Evolutionary conservation across 352 stramenopile genomes (phyloP).

Genomic region (Phytophthora constricta): DNA sequence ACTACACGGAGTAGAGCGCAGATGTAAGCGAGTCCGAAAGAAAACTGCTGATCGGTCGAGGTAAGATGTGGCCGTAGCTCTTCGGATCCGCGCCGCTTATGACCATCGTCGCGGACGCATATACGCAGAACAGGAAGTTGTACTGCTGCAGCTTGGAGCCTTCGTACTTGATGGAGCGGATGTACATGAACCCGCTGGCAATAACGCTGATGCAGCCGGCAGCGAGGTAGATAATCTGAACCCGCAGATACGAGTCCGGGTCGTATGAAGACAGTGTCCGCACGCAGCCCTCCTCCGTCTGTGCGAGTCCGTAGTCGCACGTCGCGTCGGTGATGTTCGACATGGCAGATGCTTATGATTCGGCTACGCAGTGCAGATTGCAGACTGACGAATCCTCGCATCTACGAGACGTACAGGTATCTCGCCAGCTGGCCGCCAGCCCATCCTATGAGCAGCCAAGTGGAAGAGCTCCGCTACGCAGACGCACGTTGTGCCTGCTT

Average conservation of each 20-base stretch:
- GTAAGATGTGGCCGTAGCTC: constrained; percentile 46
- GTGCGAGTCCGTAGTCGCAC: constrained; percentile 40
- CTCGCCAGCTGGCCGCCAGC: constrained; percentile 20
- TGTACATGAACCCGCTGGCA: constrained; percentile 38
- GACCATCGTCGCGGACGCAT: constrained; percentile 45
- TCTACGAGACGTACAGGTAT: background rate
- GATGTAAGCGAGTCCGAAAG: constrained; percentile 50
- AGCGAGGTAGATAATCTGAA: constrained; percentile 44
- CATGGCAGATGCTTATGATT: constrained; percentile 16
- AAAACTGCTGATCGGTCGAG: constrained; percentile 43
- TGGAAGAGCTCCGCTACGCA: constrained; percentile 27
- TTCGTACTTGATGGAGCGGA: constrained; percentile 35
- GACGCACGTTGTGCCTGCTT: constrained; percentile 7
- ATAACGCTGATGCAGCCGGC: constrained; percentile 29
- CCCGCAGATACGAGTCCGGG: constrained; percentile 31
- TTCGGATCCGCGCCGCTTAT: constrained; percentile 41
- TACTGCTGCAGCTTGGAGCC: constrained; percentile 44
- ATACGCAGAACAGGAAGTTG: constrained; percentile 48
- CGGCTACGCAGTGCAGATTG: constrained; percentile 18
- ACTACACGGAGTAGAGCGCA: constrained; percentile 55
- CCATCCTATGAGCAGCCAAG: constrained; percentile 23
- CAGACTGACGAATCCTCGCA: constrained; percentile 21
- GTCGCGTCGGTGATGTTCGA: constrained; percentile 38
- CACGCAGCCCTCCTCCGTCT: constrained; percentile 32
- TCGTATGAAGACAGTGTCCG: constrained; percentile 40